A percentile compares a stretch with the other conserved stretches of the same genome.
Conservation (phyloP, 352 stramenopile genomes). For the Pythium phragmitis region DNA sequence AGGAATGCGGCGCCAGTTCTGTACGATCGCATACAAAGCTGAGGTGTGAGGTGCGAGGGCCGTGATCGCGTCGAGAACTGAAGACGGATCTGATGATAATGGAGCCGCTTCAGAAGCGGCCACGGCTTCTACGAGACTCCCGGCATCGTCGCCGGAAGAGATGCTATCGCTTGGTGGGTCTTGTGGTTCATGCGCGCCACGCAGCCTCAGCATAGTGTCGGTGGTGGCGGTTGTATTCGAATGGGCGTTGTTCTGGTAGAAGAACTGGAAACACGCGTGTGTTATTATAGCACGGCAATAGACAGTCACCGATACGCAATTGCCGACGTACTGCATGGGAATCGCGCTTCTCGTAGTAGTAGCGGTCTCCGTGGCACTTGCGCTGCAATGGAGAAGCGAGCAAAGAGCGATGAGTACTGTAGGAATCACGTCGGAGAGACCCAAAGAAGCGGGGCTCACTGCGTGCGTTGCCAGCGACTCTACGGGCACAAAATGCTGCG, state of each 20-base stretch:
- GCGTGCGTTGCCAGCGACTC: constrained; percentile 13
- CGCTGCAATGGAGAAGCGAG: neutral
- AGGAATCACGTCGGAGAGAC: neutral
- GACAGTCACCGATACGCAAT: neutral
- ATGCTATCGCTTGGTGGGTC: neutral
- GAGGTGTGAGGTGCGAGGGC: constrained; percentile 27
- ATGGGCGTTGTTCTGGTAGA: constrained; percentile 1
- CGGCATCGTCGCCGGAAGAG: neutral
- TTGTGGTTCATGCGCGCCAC: neutral
- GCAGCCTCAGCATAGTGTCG: too few species aligned
- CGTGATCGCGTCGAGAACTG: constrained; percentile 25
- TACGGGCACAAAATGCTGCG: constrained; percentile 17
- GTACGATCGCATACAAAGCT: constrained; percentile 45
- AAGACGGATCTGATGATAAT: neutral
- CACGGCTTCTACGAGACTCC: constrained; percentile 9
- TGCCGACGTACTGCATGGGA: constrained; percentile 5
- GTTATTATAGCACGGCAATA: neutral
- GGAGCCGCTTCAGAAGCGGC: neutral
- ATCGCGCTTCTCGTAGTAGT: neutral
- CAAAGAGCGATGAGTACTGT: neutral
- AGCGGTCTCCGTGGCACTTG: constrained; percentile 3
- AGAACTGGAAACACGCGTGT: neutral
- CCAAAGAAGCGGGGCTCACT: constrained; percentile 1
- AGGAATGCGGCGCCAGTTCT: constrained; percentile 51
- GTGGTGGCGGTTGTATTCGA: too few species aligned